Conservation (phyloP, 1,284 basidiomycete species). For the Apiotrichum sp. region DNA sequence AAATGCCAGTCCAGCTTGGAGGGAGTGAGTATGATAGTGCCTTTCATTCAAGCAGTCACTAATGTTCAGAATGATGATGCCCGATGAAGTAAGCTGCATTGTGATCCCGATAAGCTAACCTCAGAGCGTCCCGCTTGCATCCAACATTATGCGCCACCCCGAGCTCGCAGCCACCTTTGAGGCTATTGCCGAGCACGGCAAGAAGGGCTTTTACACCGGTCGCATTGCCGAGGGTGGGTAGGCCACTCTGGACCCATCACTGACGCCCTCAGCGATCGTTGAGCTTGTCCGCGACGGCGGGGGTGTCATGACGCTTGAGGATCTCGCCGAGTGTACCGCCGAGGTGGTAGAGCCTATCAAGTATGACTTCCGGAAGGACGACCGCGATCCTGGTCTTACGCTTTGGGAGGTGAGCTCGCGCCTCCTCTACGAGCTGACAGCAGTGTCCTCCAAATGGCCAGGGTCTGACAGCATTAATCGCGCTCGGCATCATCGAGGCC, state of each 20-base stretch:
- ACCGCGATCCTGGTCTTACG: slow-evolving; percentile 49
- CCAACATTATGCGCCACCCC: slow-evolving; percentile 69
- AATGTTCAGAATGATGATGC: slow-evolving; percentile 40
- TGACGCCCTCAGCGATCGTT: slow-evolving; percentile 61
- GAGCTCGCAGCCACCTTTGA: slow-evolving; percentile 77
- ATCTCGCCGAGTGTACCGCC: slow-evolving; percentile 71
- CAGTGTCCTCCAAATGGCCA: slow-evolving; percentile 91
- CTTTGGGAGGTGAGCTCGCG: slow-evolving; percentile 62
- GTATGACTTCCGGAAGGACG: slow-evolving; percentile 60
- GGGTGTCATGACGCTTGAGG: slow-evolving; percentile 80
- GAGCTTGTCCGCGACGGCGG: slow-evolving; percentile 68
- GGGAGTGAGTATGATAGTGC: slow-evolving; percentile 46
- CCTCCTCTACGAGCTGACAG: slow-evolving; percentile 54
- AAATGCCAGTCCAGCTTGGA: slow-evolving; percentile 70
- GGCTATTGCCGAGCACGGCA: slow-evolving; percentile 68
- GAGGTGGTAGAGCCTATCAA: slow-evolving; percentile 79
- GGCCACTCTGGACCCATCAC: too few species aligned
- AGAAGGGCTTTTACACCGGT: slow-evolving; percentile 87
- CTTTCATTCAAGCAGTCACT: too few species aligned
- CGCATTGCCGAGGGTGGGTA: slow-evolving; percentile 55
- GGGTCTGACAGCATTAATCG: slow-evolving; percentile 85
- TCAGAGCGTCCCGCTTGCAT: slow-evolving; percentile 51
- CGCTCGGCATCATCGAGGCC: slow-evolving; percentile 83
- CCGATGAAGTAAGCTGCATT: slow-evolving; percentile 27
- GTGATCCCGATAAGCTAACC: not conserved